Base-by-base conservation (phyloP, 2,329 filamentous ascomycete genomes). In the Fusarium poae region DNA sequence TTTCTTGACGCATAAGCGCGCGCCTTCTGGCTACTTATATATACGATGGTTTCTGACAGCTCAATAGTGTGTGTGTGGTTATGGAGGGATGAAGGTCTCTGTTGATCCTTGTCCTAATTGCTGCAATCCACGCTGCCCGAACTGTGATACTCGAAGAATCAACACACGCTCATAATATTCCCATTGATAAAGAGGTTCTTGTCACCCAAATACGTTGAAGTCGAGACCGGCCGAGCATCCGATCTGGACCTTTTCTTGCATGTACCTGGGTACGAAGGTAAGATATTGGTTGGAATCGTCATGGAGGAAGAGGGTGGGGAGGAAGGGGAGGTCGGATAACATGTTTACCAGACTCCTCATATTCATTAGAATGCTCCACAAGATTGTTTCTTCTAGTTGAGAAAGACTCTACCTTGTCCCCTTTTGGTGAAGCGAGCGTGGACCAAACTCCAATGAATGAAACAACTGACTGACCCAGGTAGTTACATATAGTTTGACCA, bases 31-130 rank as follows among this genome's bases (percentile, higher is more conserved):
- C 4, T 21, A 51, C 35, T 3, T 21, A 20, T 34, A 30, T 43
- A 43, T 9, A 30, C 21, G 23, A 35, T 8, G 9, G 3, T 20
- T 11, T 25, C 67, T 71, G 18, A 71, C 46, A 5, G 7, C 23
- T 45, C 15, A 1, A 1, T 1, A 72, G 70, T 72, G 70, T n/a
- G 23, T 32, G 0, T 72, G 70, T 6, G 66, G 67, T 1, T 54
- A 72, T 7, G 66, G 68, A 5, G 68, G 70, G 0, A 72, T 72
- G 70, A 72, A 72, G 44, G 43, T 71, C 0, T 58, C 34, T 5
- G 58, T 72, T 1, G 70, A 72, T 8, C 64, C 70, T 0, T 72
- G 70, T 12, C 66, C 70, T 0, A 51, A 51, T 5, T 45, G 59
- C 2, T 72, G 63, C 5, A 11, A 39, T 51, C 55, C 60, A 11